Evolutionary conservation across 805 yeast genomes (phyloP).

Genomic region (Yamadazyma ubonensis): DNA sequence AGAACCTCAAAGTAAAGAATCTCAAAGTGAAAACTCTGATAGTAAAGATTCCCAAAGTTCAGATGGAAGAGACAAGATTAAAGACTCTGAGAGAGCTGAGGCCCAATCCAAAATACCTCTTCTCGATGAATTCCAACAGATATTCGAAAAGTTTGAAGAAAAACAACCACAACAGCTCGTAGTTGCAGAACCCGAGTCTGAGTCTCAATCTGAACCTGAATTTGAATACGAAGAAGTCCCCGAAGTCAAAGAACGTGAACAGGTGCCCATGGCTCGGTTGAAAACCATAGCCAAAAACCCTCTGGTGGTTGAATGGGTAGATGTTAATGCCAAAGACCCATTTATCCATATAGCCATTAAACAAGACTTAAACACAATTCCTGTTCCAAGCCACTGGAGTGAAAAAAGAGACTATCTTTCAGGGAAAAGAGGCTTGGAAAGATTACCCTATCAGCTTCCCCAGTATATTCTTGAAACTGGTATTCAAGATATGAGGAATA

Average conservation of each 20-base stretch:
- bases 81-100: too few species aligned
- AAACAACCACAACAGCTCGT: neutral
- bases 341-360: slow-evolving; percentile 62
- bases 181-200: slow-evolving; percentile 1
- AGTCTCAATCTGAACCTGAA: slow-evolving; percentile 5
- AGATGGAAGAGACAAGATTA: too few species aligned
- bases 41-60: too few species aligned
- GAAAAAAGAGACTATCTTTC: slow-evolving; percentile 72
- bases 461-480: slow-evolving; percentile 78
- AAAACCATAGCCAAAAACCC: slow-evolving; percentile 65
- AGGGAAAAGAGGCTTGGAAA: slow-evolving; percentile 62
- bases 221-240: slow-evolving; percentile 17
- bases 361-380: slow-evolving; percentile 61
- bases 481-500: slow-evolving; percentile 79
- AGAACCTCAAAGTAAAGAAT: too few species aligned
- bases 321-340: slow-evolving; percentile 83
- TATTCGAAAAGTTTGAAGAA: slow-evolving; percentile 7
- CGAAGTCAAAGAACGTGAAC: slow-evolving; percentile 47
- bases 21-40: too few species aligned
- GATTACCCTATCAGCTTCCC: slow-evolving; percentile 75
- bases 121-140: slow-evolving; percentile 3
- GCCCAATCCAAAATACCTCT: neutral
- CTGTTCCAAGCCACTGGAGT: slow-evolving; percentile 86
- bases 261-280: slow-evolving; percentile 64
- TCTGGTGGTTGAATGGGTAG: slow-evolving; percentile 81